A percentile compares a stretch with the other conserved stretches of the same genome.
Conservation (phyloP, 345 rosid genomes). For the Euclidium syriacum region DNA sequence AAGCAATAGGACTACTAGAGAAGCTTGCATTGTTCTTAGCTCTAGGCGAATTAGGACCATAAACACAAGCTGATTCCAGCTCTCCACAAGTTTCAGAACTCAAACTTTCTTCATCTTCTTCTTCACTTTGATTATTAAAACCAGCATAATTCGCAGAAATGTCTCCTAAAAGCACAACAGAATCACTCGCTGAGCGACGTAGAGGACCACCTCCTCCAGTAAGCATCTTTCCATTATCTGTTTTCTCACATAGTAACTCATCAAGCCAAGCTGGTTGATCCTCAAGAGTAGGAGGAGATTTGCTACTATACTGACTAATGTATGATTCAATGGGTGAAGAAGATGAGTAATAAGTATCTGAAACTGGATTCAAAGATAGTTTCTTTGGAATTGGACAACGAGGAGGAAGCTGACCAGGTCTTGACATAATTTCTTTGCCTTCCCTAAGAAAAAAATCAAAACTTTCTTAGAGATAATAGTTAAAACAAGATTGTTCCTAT, state of each 20-base stretch:
- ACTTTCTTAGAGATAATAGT: conserved; percentile 5
- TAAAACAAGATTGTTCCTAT: background rate
- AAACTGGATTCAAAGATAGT: conserved; percentile 25
- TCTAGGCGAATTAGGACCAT: conserved; percentile 85
- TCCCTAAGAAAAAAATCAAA: conserved; percentile 1
- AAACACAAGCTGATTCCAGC: conserved; percentile 55
- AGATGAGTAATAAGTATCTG: conserved; percentile 31
- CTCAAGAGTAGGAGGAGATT: conserved; percentile 42
- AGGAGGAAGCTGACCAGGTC: conserved; percentile 70
- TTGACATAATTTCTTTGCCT: conserved; percentile 44
- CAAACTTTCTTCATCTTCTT: conserved; percentile 35
- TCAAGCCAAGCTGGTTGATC: conserved; percentile 67
- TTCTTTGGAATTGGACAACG: conserved; percentile 64
- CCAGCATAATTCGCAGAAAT: conserved; percentile 36
- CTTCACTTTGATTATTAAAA: conserved; percentile 31
- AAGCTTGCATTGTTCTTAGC: conserved; percentile 38
- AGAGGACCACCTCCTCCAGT: conserved; percentile 36
- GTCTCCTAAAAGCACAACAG: conserved; percentile 50
- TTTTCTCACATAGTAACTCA: conserved; percentile 41
- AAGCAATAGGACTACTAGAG: conserved; percentile 49
- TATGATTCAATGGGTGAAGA: conserved; percentile 22
- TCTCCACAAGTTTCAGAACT: conserved; percentile 34
- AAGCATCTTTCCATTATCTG: conserved; percentile 33
- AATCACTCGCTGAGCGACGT: conserved; percentile 75
- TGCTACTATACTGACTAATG: conserved; percentile 33